Base-by-base conservation (phyloP, 768 basidiomycete genomes). In the Symmetrospora coprosmae region DNA sequence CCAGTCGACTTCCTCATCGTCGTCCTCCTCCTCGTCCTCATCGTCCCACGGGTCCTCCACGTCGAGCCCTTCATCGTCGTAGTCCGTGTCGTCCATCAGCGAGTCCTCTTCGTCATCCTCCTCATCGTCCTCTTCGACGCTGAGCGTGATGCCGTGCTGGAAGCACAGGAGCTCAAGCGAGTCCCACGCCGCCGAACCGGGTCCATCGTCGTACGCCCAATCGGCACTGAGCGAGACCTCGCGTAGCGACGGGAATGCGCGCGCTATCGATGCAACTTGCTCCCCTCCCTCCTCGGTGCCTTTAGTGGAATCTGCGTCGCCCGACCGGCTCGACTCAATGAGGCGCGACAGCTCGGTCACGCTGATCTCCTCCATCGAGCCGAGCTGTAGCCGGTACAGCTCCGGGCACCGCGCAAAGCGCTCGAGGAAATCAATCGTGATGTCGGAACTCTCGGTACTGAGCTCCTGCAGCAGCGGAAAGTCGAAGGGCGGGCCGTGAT, bases 81-180 rank as follows among this genome's bases (percentile, higher is more conserved):
- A 37, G 37, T 58, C 55, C 25, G 43, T 43, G 46, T 58, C 55
- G 37, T 46, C 43, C 43, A 46, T 46, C 43, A 13, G 13, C 11
- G 43, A 46, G 11, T 13, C 9, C 21, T 46, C 43, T 23, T 46
- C 11, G 43, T 46, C 43, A 23, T 46, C 43, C 11, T 58, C 55
- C 4, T 39, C 43, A 25, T 58, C 55, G 2, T 4, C 9, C 7
- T 13, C 21, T n/a, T 58, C 43, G n/a, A 45, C n/a, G 11, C 28
- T 35, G 5, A 58, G 40, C n/a, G 39, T 31, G n/a, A 58, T 58
- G 2, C 33, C 43, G 17, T 58, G 43, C 23, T 23, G 41, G 43
- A 58, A 58, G 43, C 55, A 58, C 2, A 46, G 23, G 17, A 58
- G 37, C 31, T 58, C 55, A 16, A 58, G 33, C 2, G 41, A 7